phyloP scores from a whole-genome alignment of 768 basidiomycete genomes.

The Cyclocybe cylindracea region DNA sequence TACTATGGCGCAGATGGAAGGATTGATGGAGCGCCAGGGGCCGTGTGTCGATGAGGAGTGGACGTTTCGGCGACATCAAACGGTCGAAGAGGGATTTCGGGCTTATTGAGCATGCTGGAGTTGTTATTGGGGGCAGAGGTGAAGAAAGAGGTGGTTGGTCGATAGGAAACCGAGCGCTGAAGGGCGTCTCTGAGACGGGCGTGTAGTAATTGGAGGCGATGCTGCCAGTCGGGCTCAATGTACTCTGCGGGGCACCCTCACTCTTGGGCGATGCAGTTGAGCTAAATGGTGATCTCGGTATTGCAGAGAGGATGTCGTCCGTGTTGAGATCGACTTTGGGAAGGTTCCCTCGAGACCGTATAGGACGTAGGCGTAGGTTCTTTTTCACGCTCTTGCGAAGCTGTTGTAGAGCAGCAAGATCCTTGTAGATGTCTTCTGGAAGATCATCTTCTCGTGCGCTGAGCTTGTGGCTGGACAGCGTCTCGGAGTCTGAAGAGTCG shows the following conservation, averaged over 20 bases:
- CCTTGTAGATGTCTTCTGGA: conserved; percentile 67
- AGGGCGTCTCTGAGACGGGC: conserved; percentile 28
- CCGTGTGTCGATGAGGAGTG: conserved; percentile 83
- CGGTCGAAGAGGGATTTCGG: conserved; percentile 49
- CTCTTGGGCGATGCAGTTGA: conserved; percentile 12
- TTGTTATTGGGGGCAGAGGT: conserved; percentile 21
- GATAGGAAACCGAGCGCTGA: conserved; percentile 26
- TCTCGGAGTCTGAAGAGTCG: conserved; percentile 31
- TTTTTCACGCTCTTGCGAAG: conserved; percentile 72
- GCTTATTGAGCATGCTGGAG: conserved; percentile 35
- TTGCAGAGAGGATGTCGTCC: conserved; percentile 24
- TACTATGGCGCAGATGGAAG: conserved; percentile 65
- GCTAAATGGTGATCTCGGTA: conserved; percentile 23
- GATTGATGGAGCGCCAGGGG: conserved; percentile 65
- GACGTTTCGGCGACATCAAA: conserved; percentile 50
- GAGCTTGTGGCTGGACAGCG: conserved; percentile 32
- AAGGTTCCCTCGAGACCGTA: conserved; percentile 58
- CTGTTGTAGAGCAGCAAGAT: conserved; percentile 66
- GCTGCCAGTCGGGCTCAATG: conserved; percentile 45
- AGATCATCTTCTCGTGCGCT: conserved; percentile 35
- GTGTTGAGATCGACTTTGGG: conserved; percentile 41
- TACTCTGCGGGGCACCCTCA: conserved; percentile 28
- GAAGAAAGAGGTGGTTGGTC: conserved; percentile 19
- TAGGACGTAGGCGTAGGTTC: conserved; percentile 78
- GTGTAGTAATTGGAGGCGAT: conserved; percentile 48